These are phyloP conservation scores for Leccinum subgranulosum DNA, from an alignment of 768 basidiomycete genomes.

Conservation along the genomic window DNA sequence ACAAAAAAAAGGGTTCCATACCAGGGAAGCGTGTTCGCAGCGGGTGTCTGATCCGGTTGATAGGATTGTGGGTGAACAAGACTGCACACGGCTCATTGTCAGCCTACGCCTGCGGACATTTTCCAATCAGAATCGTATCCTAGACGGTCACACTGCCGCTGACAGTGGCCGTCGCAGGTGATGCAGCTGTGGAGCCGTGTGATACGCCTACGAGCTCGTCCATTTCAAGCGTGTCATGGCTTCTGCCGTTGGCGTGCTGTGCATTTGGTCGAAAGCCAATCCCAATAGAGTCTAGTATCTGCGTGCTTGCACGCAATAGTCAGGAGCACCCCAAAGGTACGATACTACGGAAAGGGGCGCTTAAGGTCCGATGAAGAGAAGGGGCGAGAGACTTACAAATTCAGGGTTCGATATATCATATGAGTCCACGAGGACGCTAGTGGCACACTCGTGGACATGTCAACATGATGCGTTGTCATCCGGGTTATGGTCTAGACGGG, in stretches of 20 bases:
- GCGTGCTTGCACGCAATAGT: constrained; percentile 2
- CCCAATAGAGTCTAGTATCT: constrained; percentile 9
- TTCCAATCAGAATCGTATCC: background rate
- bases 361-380: constrained; percentile 29
- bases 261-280: constrained; percentile 1
- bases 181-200: constrained; percentile 20
- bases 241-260: constrained; percentile 24
- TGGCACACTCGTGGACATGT: constrained; percentile 4
- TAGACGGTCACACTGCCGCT: constrained; percentile 1
- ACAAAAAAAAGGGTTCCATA: background rate
- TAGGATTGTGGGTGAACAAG: background rate
- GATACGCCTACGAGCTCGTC: constrained; percentile 9
- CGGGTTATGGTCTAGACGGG: background rate
- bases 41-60: background rate
- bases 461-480: background rate
- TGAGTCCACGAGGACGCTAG: constrained; percentile 11
- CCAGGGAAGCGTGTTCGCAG: background rate
- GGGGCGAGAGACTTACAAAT: constrained; percentile 18
- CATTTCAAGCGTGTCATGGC: constrained; percentile 7
- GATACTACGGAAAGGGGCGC: constrained; percentile 26
- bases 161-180: constrained; percentile 3
- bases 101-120: background rate
- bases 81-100: background rate
- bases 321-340: constrained; percentile 1
- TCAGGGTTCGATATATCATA: constrained; percentile 12